Evolutionary conservation across 2,329 filamentous ascomycete species (phyloP).

Genomic region (Claviceps arundinis): DNA sequence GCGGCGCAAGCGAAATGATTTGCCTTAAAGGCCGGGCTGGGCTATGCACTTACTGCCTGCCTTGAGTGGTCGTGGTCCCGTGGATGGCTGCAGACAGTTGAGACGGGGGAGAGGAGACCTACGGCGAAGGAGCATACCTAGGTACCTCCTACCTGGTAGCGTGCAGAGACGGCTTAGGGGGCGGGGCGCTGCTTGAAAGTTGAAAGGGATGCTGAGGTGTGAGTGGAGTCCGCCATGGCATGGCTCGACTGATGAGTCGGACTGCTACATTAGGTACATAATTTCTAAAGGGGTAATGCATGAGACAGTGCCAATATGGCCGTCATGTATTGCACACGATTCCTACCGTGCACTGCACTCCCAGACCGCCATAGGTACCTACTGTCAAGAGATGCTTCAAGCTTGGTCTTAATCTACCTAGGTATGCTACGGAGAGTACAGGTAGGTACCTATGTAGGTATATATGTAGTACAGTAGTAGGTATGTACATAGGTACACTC

Average conservation of each 20-base stretch:
- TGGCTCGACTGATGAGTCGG: slow-evolving; percentile 10
- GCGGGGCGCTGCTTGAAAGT: slow-evolving; percentile 2
- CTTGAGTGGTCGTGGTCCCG: slow-evolving; percentile 10
- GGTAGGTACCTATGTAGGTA: not conserved
- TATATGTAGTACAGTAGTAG: not conserved
- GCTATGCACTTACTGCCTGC: not conserved
- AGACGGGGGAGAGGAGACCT: not conserved
- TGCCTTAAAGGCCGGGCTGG: slow-evolving; percentile 19
- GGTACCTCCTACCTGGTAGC: not conserved
- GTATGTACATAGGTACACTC: not conserved
- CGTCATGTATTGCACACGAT: fast-evolving
- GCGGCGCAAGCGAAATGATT: slow-evolving; percentile 41
- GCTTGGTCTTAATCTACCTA: not conserved
- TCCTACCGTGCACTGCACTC: not conserved
- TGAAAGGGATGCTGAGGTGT: slow-evolving; percentile 20
- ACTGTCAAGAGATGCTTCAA: slow-evolving; percentile 1
- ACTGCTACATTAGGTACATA: slow-evolving; percentile 11
- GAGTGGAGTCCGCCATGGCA: slow-evolving; percentile 29
- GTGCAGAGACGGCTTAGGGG: slow-evolving; percentile 4
- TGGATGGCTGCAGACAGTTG: slow-evolving; percentile 12
- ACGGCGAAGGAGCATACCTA: not conserved
- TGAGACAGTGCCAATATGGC: slow-evolving; percentile 5
- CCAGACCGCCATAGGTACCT: no score
- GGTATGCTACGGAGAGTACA: no score
- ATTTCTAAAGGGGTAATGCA: slow-evolving; percentile 9